These are phyloP conservation scores for Aspergillus steynii DNA, from an alignment of 495 filamentous ascomycete genomes.

Conservation along the genomic window DNA sequence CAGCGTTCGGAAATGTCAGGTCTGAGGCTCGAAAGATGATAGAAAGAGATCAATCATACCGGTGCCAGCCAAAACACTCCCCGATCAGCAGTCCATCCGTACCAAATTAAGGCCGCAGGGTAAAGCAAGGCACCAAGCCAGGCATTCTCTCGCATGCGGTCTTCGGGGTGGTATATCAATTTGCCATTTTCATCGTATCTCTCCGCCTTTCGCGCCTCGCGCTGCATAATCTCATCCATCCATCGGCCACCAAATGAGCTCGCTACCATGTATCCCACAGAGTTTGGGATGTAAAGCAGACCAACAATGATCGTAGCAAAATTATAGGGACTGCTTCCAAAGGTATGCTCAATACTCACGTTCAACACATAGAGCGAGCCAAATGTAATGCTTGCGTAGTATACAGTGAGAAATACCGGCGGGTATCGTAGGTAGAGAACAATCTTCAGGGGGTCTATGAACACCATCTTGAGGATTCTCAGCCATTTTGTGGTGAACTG, in stretches of 20 bases:
- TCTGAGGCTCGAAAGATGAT: neutral
- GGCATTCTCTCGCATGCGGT: slow-evolving; percentile 87
- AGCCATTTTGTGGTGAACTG: slow-evolving; percentile 53
- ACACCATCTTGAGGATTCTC: slow-evolving; percentile 58
- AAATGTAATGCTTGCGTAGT: slow-evolving; percentile 81
- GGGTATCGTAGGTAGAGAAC: slow-evolving; percentile 79
- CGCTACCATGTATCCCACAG: slow-evolving; percentile 74
- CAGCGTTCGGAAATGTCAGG: slow-evolving; percentile 9
- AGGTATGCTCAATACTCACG: slow-evolving; percentile 77
- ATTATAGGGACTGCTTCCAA: slow-evolving; percentile 70
- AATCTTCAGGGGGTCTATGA: slow-evolving; percentile 80
- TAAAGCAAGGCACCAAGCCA: slow-evolving; percentile 78
- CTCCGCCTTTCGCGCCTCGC: slow-evolving; percentile 70
- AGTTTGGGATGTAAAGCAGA: slow-evolving; percentile 78
- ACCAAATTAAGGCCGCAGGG: slow-evolving; percentile 65
- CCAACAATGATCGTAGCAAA: slow-evolving; percentile 73
- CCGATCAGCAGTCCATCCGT: slow-evolving; percentile 63
- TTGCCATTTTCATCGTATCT: slow-evolving; percentile 70
- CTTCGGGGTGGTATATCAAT: slow-evolving; percentile 75
- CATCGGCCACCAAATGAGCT: slow-evolving; percentile 77
- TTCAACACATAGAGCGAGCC: slow-evolving; percentile 83
- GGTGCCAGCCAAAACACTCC: slow-evolving; percentile 62
- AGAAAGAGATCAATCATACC: slow-evolving; percentile 46
- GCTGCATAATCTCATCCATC: slow-evolving; percentile 88
- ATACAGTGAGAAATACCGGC: slow-evolving; percentile 77